Base-by-base conservation (phyloP, 306 rosid genomes). In the Prunus davidiana region DNA sequence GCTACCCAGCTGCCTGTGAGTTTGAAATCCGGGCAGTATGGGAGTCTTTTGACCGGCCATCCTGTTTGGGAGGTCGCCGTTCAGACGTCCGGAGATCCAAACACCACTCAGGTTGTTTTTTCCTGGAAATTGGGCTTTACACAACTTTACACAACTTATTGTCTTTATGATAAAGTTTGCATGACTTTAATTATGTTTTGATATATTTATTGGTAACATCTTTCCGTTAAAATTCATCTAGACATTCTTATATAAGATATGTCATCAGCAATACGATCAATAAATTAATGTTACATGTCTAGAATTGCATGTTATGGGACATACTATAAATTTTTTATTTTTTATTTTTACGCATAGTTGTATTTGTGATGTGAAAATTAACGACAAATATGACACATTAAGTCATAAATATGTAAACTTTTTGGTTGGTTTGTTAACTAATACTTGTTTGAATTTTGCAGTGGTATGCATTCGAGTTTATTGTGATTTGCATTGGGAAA, bases 391-490 rank as follows among this genome's bases (percentile, higher is more conserved):
- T 38, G 43, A 38, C 9, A 38, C 43, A 38, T 38, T 38, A 3
- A 60, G 2, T 5, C 9, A 13, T 13, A 12, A 60, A 13, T 27
- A 27, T 7, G 38, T 60, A 2, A 60, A 25, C 9, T 0, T 60
- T 13, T 57, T 20, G 0, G 6, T 56, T 18, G 27, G 15, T 57
- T 57, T 57, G 5, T 14, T 28, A 28, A 30, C 43, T 62, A 62
- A 4, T 13, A 10, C 9, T 38, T 67, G 20, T 30, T 28, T 16
- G 68, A 60, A 12, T 4, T 28, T 1, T 18, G 45, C 83, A 88
- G 93, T 82, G 87, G 89, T 87, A 86, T 67, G 87, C 75, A 2
- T 87, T 89, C 58, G 90, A 89, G 86, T 76, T 89, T 20, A 69
- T 89, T 43, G 90, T 84, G 27, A 81, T 90, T 45, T 86, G 94